These are phyloP conservation scores for Phytophthora tentaculata DNA, from an alignment of 352 stramenopile genomes.

Conservation along the genomic window DNA sequence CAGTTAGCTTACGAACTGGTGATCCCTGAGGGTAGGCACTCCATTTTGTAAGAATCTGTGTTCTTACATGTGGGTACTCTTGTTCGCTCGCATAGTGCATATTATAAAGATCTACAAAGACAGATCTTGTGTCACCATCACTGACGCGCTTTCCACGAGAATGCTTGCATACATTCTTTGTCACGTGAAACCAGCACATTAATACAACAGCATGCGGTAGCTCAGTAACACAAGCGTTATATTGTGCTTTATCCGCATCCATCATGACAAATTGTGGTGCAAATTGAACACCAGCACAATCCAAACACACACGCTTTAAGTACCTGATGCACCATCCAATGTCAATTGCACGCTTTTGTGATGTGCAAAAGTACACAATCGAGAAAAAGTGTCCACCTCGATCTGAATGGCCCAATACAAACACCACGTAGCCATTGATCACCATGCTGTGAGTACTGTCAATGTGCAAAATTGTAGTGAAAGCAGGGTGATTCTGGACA, in stretches of 20 bases:
- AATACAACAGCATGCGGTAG: not conserved
- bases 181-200: not conserved
- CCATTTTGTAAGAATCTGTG: conserved; percentile 1
- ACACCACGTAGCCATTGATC: conserved; percentile 6
- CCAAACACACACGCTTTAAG: conserved; percentile 1
- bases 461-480: too few relatives aligned
- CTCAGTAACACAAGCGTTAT: conserved; percentile 4
- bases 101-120: conserved; percentile 9
- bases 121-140: not conserved
- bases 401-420: conserved; percentile 10
- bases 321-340: conserved; percentile 8
- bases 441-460: conserved; percentile 2
- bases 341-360: conserved; percentile 7
- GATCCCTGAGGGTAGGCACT: not conserved
- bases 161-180: not conserved
- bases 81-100: too few relatives aligned
- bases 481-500: too few relatives aligned
- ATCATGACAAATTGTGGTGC: conserved; percentile 11
- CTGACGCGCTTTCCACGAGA: not conserved
- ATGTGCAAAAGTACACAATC: conserved; percentile 8
- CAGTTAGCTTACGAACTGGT: not conserved
- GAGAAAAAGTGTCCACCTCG: not conserved
- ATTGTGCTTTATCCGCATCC: conserved; percentile 8
- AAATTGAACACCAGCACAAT: not conserved
- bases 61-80: not conserved